Conservation (phyloP, 2,329 filamentous ascomycete species). For the Hymenoscyphus salicellus region DNA sequence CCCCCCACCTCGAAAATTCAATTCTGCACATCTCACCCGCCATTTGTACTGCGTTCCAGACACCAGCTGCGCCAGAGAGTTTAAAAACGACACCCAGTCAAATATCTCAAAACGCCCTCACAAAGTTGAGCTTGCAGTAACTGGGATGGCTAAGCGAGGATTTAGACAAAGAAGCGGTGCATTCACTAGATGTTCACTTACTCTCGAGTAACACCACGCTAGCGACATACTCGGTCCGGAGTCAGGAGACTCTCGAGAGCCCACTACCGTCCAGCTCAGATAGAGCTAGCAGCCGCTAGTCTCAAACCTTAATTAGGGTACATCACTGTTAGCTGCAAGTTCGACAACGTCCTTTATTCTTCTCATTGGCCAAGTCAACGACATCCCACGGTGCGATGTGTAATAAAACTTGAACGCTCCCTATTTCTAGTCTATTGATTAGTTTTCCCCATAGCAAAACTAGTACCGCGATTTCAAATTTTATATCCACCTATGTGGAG, state of each 20-base stretch:
- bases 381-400: background rate
- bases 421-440: background rate
- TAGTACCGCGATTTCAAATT: background rate
- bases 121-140: no score
- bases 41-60: no score
- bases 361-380: constrained; percentile 1
- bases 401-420: background rate
- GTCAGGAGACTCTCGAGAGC: background rate
- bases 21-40: no score
- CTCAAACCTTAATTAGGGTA: background rate
- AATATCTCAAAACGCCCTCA: no score
- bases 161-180: no score
- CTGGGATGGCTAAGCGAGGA: no score
- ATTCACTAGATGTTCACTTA: no score
- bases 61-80: no score
- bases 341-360: background rate
- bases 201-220: no score
- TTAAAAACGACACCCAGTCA: no score
- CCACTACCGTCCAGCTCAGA: background rate
- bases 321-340: background rate
- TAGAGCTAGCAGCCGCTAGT: background rate
- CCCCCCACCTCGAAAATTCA: no score
- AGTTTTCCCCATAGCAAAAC: background rate
- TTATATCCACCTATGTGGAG: no score
- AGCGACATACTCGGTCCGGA: background rate